phyloP scores from a whole-genome alignment of 2,329 filamentous ascomycete genomes.

The Lecanicillium sp. region DNA sequence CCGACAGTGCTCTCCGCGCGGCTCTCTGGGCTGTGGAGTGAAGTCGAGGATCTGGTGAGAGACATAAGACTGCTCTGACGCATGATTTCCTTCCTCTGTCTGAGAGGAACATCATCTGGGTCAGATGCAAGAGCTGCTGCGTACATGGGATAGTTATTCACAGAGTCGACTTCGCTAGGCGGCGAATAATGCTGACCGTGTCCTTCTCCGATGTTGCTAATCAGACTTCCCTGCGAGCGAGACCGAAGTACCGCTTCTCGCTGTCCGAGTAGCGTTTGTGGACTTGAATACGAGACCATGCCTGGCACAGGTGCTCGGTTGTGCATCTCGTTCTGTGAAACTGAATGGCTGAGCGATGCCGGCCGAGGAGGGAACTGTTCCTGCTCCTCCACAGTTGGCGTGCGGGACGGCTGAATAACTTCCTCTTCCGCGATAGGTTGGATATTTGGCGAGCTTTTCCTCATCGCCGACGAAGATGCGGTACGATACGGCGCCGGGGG shows the following conservation, averaged over 20 bases:
- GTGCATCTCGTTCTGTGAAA: slow-evolving; percentile 12
- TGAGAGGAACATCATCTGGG: slow-evolving; percentile 63
- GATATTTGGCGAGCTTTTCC: slow-evolving; percentile 21
- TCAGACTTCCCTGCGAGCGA: slow-evolving; percentile 37
- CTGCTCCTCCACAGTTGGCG: slow-evolving; percentile 15
- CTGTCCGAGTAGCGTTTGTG: slow-evolving; percentile 47
- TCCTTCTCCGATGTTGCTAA: slow-evolving; percentile 17
- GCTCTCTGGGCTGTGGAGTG: slow-evolving; percentile 3
- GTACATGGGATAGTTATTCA: slow-evolving; percentile 27
- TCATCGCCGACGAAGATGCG: slow-evolving; percentile 13
- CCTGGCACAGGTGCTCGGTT: slow-evolving; percentile 30
- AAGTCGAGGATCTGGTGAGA: slow-evolving; percentile 11
- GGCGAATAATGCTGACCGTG: slow-evolving; percentile 17
- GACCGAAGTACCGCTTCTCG: slow-evolving; percentile 46
- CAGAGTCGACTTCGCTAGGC: slow-evolving; percentile 32
- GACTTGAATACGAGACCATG: slow-evolving; percentile 40
- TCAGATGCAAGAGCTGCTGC: slow-evolving; percentile 28
- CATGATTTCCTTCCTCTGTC: slow-evolving; percentile 55
- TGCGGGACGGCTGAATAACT: slow-evolving; percentile 8
- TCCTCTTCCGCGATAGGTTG: slow-evolving; percentile 39
- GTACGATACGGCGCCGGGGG: slow-evolving; percentile 13
- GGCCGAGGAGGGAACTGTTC: slow-evolving; percentile 2
- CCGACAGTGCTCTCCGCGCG: slow-evolving; percentile 8
- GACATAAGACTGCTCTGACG: slow-evolving; percentile 39
- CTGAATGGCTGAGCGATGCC: slow-evolving; percentile 14